A percentile compares a stretch with the other conserved stretches of the same genome.
phyloP scores from a whole-genome alignment of 345 rosid species.

The Rubroshorea leprosula region DNA sequence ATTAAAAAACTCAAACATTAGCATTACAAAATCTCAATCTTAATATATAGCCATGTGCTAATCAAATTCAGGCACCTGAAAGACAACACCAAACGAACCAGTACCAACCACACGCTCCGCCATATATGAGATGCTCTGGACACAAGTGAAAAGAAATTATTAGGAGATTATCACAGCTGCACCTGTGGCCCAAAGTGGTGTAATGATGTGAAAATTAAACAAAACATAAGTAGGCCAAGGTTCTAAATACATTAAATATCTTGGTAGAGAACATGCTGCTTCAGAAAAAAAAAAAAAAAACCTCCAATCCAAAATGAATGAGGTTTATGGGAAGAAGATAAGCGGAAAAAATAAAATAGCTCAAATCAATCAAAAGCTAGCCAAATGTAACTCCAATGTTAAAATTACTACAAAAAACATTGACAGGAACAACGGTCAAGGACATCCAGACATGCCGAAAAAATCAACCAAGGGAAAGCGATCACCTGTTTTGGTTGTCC shows the following conservation, averaged over 20 bases:
- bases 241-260: too few relatives aligned
- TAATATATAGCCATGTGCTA: background rate
- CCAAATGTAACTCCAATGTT: too few relatives aligned
- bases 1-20: too few relatives aligned
- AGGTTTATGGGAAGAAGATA: too few relatives aligned
- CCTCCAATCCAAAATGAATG: too few relatives aligned
- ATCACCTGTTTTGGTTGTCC: slow-evolving; percentile 95
- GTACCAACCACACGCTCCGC: slow-evolving; percentile 86
- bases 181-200: background rate
- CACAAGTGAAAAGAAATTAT: slow-evolving; percentile 16
- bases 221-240: too few relatives aligned
- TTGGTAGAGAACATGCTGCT: too few relatives aligned
- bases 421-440: background rate
- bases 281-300: background rate
- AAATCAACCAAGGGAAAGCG: slow-evolving; percentile 1
- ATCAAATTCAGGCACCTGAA: slow-evolving; percentile 45
- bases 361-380: background rate
- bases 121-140: slow-evolving; percentile 67
- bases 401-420: background rate
- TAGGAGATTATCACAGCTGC: background rate
- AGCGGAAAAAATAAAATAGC: too few relatives aligned
- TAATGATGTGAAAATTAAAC: slow-evolving; percentile 8
- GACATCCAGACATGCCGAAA: background rate
- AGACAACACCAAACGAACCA: slow-evolving; percentile 93
- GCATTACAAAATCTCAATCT: background rate